Evolutionary conservation across 139 green algal species (phyloP), one percentile per base, ranked within the genome.

Genomic region (Coelastrella sp.): DNA sequence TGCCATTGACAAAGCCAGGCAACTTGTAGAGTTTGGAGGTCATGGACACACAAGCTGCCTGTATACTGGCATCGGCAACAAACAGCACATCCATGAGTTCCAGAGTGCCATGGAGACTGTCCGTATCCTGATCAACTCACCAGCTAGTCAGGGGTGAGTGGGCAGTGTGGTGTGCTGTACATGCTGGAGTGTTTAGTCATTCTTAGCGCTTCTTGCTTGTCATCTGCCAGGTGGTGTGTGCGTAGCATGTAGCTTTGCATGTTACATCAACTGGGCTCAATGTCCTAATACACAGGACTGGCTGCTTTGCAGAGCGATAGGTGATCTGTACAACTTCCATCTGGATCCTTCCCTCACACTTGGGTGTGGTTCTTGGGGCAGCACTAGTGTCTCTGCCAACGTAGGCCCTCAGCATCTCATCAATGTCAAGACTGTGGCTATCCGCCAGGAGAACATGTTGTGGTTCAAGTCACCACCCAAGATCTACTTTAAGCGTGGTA

Each of bases 311-410:
- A 84, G 87, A 62, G 88, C 91, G 38, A 91, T 90, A 68, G 91
- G 91, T 59, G 89, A 95, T 67, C 75, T 94, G 77, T 93, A 92
- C 88, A 95, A 95, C 88, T 95, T 95, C 89, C 88, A 93, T 79
- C 89, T 95, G 73, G 89, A 94, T 66, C 92, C 92, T 50, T 95
- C 92, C 9, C 88, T 95, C 13, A 95, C 92, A 23, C 89, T 95
- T 64, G 92, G 92, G 74, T 95, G 92, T 79, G 92, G 92, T 74
- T 88, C 86, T 11, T 95, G 89, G 89, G 92, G 92, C 63, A 85
- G 71, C 74, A 95, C 91, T 73, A 89, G 68, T 1, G 92, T 95
- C 40, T 94, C 87, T 35, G 90, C 78, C 34, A 94, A 95, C 68
- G 92, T 95, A n/a, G 92, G 92, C 79, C 92, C 92, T 4, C 53